Evolutionary conservation across 1,284 basidiomycete genomes (phyloP).

Genomic region (Pisolithus thermaeus): DNA sequence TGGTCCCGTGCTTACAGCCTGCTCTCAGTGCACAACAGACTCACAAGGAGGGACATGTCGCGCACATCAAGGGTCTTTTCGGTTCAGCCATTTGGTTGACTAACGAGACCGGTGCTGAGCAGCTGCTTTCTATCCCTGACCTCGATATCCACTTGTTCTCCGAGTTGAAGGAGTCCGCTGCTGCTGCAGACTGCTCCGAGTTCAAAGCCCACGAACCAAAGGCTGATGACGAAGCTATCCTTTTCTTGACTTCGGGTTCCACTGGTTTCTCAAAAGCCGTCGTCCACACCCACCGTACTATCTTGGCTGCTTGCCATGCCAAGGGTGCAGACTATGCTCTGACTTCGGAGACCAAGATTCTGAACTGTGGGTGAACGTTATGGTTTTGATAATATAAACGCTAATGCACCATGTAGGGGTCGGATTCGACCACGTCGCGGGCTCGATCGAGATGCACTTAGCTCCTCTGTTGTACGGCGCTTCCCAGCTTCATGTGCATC

Average conservation of each 20-base stretch:
- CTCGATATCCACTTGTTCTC: conserved; percentile 9
- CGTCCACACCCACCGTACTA: conserved; percentile 20
- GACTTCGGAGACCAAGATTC: conserved; percentile 8
- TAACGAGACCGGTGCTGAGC: conserved; percentile 10
- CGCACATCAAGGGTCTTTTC: conserved; percentile 9
- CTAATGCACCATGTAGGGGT: conserved; percentile 14
- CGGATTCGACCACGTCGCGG: conserved; percentile 27
- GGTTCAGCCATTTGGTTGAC: conserved; percentile 9
- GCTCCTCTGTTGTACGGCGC: conserved; percentile 10
- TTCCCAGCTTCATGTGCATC: conserved; percentile 12
- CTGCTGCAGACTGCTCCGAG: background rate
- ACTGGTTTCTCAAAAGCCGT: conserved; percentile 27
- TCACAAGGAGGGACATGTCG: conserved; percentile 12
- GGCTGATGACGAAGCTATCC: conserved; percentile 10
- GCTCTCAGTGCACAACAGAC: conserved; percentile 11
- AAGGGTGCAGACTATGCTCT: conserved; percentile 9
- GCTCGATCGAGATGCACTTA: conserved; percentile 16
- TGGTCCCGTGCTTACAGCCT: conserved; percentile 10
- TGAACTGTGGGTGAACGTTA: conserved; percentile 7
- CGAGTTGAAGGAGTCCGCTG: conserved; percentile 4
- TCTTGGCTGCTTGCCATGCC: conserved; percentile 9
- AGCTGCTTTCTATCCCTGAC: conserved; percentile 8
- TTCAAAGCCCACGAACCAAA: conserved; percentile 5
- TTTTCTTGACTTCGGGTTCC: conserved; percentile 23
- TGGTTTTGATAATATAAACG: background rate